These are phyloP conservation scores for Rhizopogon vinicolor DNA, from an alignment of 768 basidiomycete species.

Conservation along the genomic window DNA sequence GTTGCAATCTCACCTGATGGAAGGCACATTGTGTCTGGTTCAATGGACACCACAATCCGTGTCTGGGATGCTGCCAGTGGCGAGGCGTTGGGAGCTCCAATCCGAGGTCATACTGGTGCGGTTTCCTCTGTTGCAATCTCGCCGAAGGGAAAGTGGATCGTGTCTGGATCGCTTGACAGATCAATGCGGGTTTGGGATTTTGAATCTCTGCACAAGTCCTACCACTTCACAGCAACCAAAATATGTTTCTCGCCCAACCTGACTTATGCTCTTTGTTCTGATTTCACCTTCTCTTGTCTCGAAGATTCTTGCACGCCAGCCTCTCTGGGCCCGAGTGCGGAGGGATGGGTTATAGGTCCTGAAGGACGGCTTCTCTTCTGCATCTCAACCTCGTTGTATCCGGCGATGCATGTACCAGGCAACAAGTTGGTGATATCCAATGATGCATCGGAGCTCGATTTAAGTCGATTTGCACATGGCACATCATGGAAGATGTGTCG, in stretches of 20 bases:
- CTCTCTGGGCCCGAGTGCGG: not conserved
- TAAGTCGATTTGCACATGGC: not conserved
- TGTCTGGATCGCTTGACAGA: not conserved
- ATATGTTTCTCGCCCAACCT: not conserved
- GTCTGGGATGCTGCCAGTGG: not conserved
- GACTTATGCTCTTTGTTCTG: not conserved
- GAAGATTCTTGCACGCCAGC: not conserved
- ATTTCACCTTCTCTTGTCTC: not conserved
- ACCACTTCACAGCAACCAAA: not conserved
- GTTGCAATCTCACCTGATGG: no score
- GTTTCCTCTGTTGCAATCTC: not conserved
- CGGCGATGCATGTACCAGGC: not conserved
- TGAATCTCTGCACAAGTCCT: not conserved
- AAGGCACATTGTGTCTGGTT: not conserved
- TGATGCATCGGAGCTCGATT: not conserved
- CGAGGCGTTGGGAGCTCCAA: no score
- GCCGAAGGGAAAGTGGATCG: not conserved
- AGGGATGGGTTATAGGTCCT: not conserved
- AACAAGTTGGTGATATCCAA: constrained; percentile 1
- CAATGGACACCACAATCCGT: constrained; percentile 6
- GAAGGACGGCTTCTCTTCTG: not conserved
- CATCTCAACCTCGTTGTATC: not conserved
- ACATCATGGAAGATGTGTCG: not conserved
- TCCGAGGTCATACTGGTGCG: not conserved
- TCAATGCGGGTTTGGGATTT: constrained; percentile 18